Percentiles rank a stretch among this genome's conserved stretches.
Conservation (phyloP, 2,329 filamentous ascomycete genomes). For the Aspergillus glaucus region DNA sequence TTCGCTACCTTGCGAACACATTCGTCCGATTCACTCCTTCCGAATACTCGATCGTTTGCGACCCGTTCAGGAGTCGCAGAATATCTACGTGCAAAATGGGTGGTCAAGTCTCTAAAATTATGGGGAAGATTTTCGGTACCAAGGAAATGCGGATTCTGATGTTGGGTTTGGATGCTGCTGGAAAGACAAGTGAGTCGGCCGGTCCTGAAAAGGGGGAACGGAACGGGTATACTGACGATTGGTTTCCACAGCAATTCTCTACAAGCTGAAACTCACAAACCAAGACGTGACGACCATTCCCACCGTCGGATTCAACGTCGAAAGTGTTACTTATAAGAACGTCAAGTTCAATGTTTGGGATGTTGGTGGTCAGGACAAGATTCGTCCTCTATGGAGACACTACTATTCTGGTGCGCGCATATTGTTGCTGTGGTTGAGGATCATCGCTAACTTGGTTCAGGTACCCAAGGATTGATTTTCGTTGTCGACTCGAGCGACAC, state of each 20-base stretch:
- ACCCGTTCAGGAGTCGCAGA: constrained; percentile 10
- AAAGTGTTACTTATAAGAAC: constrained; percentile 98
- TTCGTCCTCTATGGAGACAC: constrained; percentile 92
- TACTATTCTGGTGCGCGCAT: constrained; percentile 68
- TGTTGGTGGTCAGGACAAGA: constrained; percentile 98
- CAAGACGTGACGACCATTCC: constrained; percentile 98
- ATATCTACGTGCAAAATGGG: constrained; percentile 60
- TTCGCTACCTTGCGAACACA: too few species aligned
- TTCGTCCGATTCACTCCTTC: background rate
- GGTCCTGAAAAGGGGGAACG: background rate
- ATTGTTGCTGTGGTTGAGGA: background rate
- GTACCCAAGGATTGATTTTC: constrained; percentile 96
- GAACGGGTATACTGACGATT: background rate
- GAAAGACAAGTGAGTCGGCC: constrained; percentile 69
- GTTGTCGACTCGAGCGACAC: constrained; percentile 95
- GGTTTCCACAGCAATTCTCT: constrained; percentile 65
- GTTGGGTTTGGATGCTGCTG: constrained; percentile 94
- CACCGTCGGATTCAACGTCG: constrained; percentile 98
- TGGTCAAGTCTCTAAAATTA: constrained; percentile 87
- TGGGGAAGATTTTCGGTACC: constrained; percentile 98
- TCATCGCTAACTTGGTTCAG: constrained; percentile 40
- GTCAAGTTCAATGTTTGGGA: constrained; percentile 99
- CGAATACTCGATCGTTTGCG: background rate
- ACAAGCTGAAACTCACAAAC: constrained; percentile 90
- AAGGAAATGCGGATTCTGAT: constrained; percentile 99